Evolutionary conservation across 176 grass and related monocot species (phyloP).

Genomic region (Pontederia paniculata): DNA sequence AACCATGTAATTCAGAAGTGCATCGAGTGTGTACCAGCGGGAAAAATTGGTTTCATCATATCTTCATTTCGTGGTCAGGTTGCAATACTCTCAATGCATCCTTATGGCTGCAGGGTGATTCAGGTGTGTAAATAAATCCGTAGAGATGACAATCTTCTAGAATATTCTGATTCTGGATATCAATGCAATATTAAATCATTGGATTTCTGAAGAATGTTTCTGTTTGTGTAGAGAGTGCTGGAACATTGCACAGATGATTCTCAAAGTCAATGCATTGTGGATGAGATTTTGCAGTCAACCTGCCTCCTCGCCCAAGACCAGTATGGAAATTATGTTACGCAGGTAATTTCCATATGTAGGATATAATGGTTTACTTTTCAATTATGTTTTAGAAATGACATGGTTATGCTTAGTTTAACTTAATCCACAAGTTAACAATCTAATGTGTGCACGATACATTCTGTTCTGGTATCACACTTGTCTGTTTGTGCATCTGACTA

Average conservation of each 20-base stretch:
- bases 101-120: constrained; percentile 97
- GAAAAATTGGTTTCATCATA: constrained; percentile 76
- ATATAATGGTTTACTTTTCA: too few relatives aligned
- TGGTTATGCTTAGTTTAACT: too few relatives aligned
- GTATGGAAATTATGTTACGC: constrained; percentile 99
- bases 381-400: too few relatives aligned
- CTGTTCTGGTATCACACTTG: too few relatives aligned
- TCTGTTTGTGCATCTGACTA: too few relatives aligned
- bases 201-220: background rate
- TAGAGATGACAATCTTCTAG: background rate
- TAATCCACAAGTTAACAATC: too few relatives aligned
- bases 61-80: constrained; percentile 84
- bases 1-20: constrained; percentile 99
- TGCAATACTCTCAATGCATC: constrained; percentile 75
- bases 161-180: background rate
- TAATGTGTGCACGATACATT: too few relatives aligned
- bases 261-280: constrained; percentile 84
- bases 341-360: constrained; percentile 30
- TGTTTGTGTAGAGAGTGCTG: constrained; percentile 63
- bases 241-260: constrained; percentile 68
- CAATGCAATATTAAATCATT: background rate
- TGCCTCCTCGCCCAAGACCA: constrained; percentile 91
- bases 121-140: constrained; percentile 41
- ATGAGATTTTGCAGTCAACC: constrained; percentile 87
- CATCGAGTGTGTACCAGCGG: constrained; percentile 81